Percentiles rank a stretch among this genome's conserved stretches.
These are phyloP conservation scores for Nicotiana otophora DNA, from an alignment of 257 asterid genomes.

Conservation along the genomic window DNA sequence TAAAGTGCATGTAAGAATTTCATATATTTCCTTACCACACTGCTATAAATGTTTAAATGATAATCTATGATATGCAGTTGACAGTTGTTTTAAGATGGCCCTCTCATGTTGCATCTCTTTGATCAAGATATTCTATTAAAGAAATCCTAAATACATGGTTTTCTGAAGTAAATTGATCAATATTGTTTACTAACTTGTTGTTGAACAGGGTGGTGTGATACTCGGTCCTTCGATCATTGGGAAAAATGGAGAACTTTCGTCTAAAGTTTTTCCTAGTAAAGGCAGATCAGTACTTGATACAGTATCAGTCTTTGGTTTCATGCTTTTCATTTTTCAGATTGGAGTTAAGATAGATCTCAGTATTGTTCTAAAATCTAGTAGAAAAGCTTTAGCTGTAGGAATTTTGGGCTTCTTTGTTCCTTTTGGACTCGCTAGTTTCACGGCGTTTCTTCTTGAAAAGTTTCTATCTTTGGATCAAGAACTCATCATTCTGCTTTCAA, in stretches of 20 bases:
- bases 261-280: constrained; percentile 37
- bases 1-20: background rate
- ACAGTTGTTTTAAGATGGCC: background rate
- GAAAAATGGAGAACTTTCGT: constrained; percentile 23
- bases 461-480: constrained; percentile 38
- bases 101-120: background rate
- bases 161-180: background rate
- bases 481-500: constrained; percentile 31
- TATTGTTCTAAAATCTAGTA: constrained; percentile 47
- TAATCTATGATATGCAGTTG: too few species aligned
- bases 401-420: constrained; percentile 48
- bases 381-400: constrained; percentile 51
- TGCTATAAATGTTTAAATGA: background rate
- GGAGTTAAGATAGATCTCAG: constrained; percentile 60
- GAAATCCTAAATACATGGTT: background rate
- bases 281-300: constrained; percentile 50
- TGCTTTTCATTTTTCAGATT: constrained; percentile 48
- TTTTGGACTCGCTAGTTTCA: constrained; percentile 37
- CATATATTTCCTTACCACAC: background rate
- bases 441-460: constrained; percentile 34
- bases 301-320: constrained; percentile 49
- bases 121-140: background rate
- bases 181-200: constrained; percentile 19
- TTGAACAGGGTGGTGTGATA: constrained; percentile 62
- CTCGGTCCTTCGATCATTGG: constrained; percentile 65